Evolutionary conservation across 2,329 filamentous ascomycete genomes (phyloP), one percentile per base, ranked within the genome.

Genomic region (Setomelanomma holmii): DNA sequence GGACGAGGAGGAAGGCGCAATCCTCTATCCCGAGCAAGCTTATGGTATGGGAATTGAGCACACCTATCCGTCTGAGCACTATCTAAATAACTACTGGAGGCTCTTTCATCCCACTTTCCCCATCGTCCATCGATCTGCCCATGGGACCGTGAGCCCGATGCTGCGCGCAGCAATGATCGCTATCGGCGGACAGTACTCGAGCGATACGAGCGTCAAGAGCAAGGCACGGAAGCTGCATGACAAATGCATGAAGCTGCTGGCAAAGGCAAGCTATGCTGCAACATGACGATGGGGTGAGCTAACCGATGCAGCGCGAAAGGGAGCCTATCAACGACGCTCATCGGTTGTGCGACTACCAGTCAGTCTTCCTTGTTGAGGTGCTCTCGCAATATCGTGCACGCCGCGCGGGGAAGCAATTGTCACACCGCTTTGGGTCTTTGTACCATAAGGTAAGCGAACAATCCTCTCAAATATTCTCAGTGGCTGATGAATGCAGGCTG

Each of bases 51-150:
- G 64, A 62, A 49, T 67, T 45, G 54, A 63, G 51, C 55, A 69
- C 60, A 64, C 60, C 52, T 66, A 68, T 54, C 64, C 67, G 41
- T 74, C 64, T 68, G 64, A 75, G 49, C 68, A 75, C 55, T 77
- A 76, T 69, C 69, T 80, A 56, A 68, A 75, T 52, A 72, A 74
- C 61, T 80, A 75, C 68, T 80, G 78, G 78, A 73, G 68, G 56
- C 67, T 69, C 58, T 74, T 79, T 61, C 76, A 80, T 67, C 75
- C 77, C 57, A 57, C 71, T 58, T 78, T 75, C 66, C 76, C 78
- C 50, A 51, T 80, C 51, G 54, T 80, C 53, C 76, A 79, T 68
- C 73, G 67, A 63, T 66, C 73, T 63, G 73, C 75, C 42, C 75
- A 76, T 68, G 57, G 66, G 45, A 39, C 69, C 52, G 45, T 71